Percentiles rank a stretch among this genome's conserved stretches.
Evolutionary conservation across 768 basidiomycete genomes (phyloP).

Genomic region (Sporobolomyces roseus): DNA sequence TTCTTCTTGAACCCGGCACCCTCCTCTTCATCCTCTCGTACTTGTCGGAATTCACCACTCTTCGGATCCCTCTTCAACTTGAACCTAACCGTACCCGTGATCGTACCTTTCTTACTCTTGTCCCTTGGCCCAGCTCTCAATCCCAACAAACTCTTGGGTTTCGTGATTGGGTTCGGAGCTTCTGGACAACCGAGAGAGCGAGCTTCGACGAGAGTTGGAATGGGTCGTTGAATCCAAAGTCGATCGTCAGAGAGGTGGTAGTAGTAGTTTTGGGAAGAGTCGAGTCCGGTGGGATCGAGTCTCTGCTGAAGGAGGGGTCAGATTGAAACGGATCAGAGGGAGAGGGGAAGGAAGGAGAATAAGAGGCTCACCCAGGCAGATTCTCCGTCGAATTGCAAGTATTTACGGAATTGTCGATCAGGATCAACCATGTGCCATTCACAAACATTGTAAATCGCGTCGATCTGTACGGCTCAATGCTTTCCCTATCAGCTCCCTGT

Average conservation of each 20-base stretch:
- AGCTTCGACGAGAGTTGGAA: slow-evolving; percentile 14
- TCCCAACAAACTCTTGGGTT: slow-evolving; percentile 7
- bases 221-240: slow-evolving; percentile 36
- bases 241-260: slow-evolving; percentile 40
- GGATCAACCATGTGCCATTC: slow-evolving; percentile 43
- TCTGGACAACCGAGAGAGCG: slow-evolving; percentile 2
- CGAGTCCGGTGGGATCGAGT: slow-evolving; percentile 35
- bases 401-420: slow-evolving; percentile 35
- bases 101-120: slow-evolving; percentile 33
- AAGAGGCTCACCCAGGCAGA: slow-evolving; percentile 31
- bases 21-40: slow-evolving; percentile 1
- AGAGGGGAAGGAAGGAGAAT: background rate
- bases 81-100: slow-evolving; percentile 27
- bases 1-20: background rate
- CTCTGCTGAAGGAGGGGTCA: slow-evolving; percentile 13
- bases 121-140: slow-evolving; percentile 15
- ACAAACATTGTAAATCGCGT: slow-evolving; percentile 41
- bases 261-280: slow-evolving; percentile 33
- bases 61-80: slow-evolving; percentile 27
- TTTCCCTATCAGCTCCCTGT: too few relatives aligned
- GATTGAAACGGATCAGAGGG: background rate
- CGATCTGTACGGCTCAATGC: too few relatives aligned
- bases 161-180: background rate
- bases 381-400: slow-evolving; percentile 38
- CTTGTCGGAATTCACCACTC: slow-evolving; percentile 26